Evolutionary conservation across 768 basidiomycete genomes (phyloP).

Genomic region (Mycena metata): DNA sequence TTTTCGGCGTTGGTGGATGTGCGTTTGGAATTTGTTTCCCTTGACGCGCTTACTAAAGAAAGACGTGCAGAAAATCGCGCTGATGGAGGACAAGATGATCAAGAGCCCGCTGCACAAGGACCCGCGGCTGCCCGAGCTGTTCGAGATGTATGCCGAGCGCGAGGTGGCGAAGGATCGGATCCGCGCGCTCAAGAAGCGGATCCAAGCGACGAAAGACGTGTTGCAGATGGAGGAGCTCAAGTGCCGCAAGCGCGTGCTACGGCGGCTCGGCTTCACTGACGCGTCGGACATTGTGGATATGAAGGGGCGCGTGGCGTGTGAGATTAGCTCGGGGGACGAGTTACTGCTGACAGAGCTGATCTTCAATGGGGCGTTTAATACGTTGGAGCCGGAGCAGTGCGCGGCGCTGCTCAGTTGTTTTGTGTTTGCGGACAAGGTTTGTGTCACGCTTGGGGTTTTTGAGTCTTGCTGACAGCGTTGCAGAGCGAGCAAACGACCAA

Average conservation of each 20-base stretch:
- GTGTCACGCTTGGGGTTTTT: not conserved
- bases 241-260: slow-evolving; percentile 92
- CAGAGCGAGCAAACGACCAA: slow-evolving; percentile 90
- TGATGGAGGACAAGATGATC: slow-evolving; percentile 89
- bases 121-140: slow-evolving; percentile 82
- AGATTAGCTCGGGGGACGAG: slow-evolving; percentile 98
- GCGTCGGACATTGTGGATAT: slow-evolving; percentile 94
- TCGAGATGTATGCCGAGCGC: slow-evolving; percentile 85
- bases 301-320: slow-evolving; percentile 98
- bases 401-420: slow-evolving; percentile 97
- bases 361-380: slow-evolving; percentile 97
- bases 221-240: slow-evolving; percentile 97
- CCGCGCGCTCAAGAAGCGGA: slow-evolving; percentile 85
- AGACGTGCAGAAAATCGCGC: slow-evolving; percentile 82
- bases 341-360: slow-evolving; percentile 95
- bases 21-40: slow-evolving; percentile 21
- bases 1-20: slow-evolving; percentile 91
- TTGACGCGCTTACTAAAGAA: not conserved
- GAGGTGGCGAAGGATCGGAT: slow-evolving; percentile 77
- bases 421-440: slow-evolving; percentile 96
- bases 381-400: slow-evolving; percentile 90
- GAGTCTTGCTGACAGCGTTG: not conserved
- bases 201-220: slow-evolving; percentile 91
- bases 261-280: slow-evolving; percentile 92
- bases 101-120: slow-evolving; percentile 85